Conservation (phyloP, 2,329 filamentous ascomycete species). For the Parastagonospora nodorum region DNA sequence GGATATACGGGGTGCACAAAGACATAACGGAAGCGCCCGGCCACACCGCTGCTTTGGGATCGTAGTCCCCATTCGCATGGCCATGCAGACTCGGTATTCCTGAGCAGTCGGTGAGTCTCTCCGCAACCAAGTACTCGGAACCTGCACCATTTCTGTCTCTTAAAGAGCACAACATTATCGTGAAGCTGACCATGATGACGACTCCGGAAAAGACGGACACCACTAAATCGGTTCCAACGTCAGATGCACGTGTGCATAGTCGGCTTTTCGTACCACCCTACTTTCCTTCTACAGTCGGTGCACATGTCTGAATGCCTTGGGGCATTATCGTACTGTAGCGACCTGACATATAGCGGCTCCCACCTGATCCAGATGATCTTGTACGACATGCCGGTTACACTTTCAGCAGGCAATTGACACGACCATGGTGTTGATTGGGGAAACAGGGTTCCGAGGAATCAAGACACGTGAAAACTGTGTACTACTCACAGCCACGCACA, state of each 20-base stretch:
- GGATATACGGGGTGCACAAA: not conserved
- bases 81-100: not conserved
- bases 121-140: not conserved
- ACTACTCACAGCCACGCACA: constrained; percentile 20
- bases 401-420: constrained; percentile 7
- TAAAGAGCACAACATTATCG: constrained; percentile 9
- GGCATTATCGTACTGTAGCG: constrained; percentile 24
- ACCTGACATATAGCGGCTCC: constrained; percentile 18
- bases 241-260: not conserved
- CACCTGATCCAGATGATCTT: constrained; percentile 21
- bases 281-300: constrained; percentile 9
- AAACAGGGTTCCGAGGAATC: constrained; percentile 12
- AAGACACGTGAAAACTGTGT: constrained; percentile 29
- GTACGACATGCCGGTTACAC: constrained; percentile 12
- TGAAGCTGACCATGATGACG: constrained; percentile 13
- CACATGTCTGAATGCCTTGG: constrained; percentile 3
- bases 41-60: not conserved
- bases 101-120: not conserved
- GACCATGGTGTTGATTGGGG: constrained; percentile 8
- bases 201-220: constrained; percentile 13
- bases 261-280: constrained; percentile 9
- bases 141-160: not conserved
- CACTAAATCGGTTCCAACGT: constrained; percentile 11
- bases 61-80: not conserved
- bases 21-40: not conserved